phyloP scores from a whole-genome alignment of 305 asterid genomes.

The Ilex paraguariensis region DNA sequence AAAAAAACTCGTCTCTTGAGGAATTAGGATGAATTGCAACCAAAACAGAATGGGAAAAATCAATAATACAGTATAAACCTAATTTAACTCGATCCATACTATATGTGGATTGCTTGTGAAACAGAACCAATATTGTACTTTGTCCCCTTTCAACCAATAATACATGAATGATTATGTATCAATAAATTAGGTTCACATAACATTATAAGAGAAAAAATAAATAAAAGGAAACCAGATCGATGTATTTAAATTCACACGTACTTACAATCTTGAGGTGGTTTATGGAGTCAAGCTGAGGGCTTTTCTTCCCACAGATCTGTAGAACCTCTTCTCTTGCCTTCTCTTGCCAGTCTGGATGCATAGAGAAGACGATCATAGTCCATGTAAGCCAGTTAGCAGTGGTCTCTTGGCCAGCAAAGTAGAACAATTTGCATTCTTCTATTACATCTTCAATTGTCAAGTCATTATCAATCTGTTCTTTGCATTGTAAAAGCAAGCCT shows the following conservation, averaged over 20 bases:
- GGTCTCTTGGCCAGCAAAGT: constrained; percentile 33
- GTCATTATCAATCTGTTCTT: constrained; percentile 9
- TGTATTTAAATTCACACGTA: neutral
- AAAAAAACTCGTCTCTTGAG: too few relatives aligned
- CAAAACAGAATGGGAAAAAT: too few relatives aligned
- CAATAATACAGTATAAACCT: too few relatives aligned
- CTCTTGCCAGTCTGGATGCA: constrained; percentile 37
- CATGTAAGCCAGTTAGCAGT: constrained; percentile 28
- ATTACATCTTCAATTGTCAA: constrained; percentile 27
- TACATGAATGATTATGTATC: too few relatives aligned
- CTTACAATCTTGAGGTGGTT: constrained; percentile 33
- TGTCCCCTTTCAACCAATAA: too few relatives aligned
- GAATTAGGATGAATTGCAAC: too few relatives aligned
- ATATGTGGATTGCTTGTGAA: too few relatives aligned
- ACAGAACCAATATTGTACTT: too few relatives aligned
- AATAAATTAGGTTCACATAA: too few relatives aligned
- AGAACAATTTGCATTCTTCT: constrained; percentile 28
- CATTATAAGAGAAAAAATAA: too few relatives aligned
- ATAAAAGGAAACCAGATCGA: neutral
- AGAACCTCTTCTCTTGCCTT: constrained; percentile 33
- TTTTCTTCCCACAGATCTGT: constrained; percentile 20
- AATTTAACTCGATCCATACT: too few relatives aligned
- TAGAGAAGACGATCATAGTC: constrained; percentile 25
- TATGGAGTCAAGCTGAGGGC: constrained; percentile 19
- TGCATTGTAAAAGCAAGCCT: constrained; percentile 17